Base-by-base conservation (phyloP, 768 basidiomycete species). In the Ephemerocybe angulata region DNA sequence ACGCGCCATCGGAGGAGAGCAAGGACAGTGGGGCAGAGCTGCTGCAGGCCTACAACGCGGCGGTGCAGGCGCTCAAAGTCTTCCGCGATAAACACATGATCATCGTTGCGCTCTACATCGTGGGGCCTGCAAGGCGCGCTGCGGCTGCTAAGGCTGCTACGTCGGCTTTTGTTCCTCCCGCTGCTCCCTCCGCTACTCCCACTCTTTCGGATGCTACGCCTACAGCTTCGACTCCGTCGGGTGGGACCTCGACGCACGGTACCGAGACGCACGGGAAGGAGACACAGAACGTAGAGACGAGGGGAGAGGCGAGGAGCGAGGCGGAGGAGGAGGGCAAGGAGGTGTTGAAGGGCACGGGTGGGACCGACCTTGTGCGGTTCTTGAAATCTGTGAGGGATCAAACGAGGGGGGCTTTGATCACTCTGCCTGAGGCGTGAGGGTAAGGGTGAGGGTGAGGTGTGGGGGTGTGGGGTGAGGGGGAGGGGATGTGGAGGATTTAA, bases 31-130 rank as follows among this genome's bases (percentile, higher is more conserved):
- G 53, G 13, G 11, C 27, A 21, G 55, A 66, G 44, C 66, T 84
- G 29, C 65, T 72, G 11, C 71, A 73, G 27, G 80, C 86, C 3
- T 93, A 89, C 65, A 87, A 93, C 58, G 62, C 59, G 1, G 83
- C 86, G 1, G 78, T 93, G 10, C 63, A 63, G 8, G 77, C 89
- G 0, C 74, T 93, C 55, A 89, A 88, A 67, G 71, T 75, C 58
- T 87, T 93, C 63, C 72, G 91, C 49, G 88, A 93, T 56, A 78
- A 80, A 17, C 91, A 93, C 68, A 84, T 93, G 70, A 76, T 81
- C 48, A 84, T 93, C 56, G 88, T 85, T 19, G 76, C 85, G 10
- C 58, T 85, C 37, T 93, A 90, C 66, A 90, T 93, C 54, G 74
- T 93, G 27, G 77, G 77, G n/a, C 90, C 89, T 35, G 85, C 89